Percentiles rank a stretch among this genome's conserved stretches.
phyloP scores from a whole-genome alignment of 169 alveolate genomes.

The Cryptosporidium ubiquitum region DNA sequence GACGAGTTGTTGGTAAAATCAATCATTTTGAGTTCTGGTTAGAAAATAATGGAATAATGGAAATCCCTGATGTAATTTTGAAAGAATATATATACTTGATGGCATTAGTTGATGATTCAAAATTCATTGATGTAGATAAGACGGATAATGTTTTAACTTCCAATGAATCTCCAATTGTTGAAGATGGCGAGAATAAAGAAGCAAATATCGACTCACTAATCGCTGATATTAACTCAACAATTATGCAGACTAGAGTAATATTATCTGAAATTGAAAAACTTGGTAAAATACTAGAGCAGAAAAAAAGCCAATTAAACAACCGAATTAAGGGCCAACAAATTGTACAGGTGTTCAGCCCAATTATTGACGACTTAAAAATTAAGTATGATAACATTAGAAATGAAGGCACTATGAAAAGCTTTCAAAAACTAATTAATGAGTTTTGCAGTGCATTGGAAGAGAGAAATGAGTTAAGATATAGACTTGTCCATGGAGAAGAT shows the following conservation, averaged over 20 bases:
- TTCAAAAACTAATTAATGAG: conserved; percentile 9
- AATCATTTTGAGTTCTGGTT: conserved; percentile 25
- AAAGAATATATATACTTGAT: conserved; percentile 26
- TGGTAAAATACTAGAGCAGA: conserved; percentile 8
- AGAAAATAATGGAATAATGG: conserved; percentile 39
- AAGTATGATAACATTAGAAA: conserved; percentile 1
- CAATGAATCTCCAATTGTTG: background rate
- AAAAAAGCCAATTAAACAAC: background rate
- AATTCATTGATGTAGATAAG: background rate
- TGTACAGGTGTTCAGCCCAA: conserved; percentile 25
- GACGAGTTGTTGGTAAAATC: conserved; percentile 13
- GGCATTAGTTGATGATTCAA: conserved; percentile 6
- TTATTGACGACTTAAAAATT: conserved; percentile 1
- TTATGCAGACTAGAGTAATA: background rate
- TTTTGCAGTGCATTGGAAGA: conserved; percentile 39
- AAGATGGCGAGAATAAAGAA: background rate
- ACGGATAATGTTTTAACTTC: background rate
- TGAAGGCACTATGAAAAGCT: conserved; percentile 36
- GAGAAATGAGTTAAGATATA: conserved; percentile 65
- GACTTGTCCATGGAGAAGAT: conserved; percentile 47
- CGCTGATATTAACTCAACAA: conserved; percentile 20
- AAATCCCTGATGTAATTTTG: conserved; percentile 22
- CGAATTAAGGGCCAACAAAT: conserved; percentile 7
- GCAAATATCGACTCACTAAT: conserved; percentile 25
- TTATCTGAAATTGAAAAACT: background rate